These are phyloP conservation scores for Cutaneotrichosporon cyanovorans DNA, from an alignment of 1,284 basidiomycete species.

Conservation along the genomic window DNA sequence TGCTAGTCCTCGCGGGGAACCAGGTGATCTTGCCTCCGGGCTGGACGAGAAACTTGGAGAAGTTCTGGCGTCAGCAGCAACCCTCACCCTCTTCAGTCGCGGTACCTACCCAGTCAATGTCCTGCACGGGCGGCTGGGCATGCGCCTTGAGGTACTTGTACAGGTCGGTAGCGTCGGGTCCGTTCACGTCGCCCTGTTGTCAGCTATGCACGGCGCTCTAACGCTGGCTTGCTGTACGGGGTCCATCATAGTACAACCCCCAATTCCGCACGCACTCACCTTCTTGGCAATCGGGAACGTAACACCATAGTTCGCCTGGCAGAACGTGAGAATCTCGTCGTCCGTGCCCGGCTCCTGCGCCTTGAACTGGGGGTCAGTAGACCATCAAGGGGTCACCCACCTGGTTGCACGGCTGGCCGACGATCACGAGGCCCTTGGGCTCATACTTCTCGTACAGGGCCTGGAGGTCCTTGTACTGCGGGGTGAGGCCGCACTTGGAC, in stretches of 20 bases:
- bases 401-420: constrained; percentile 91
- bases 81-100: too few species aligned
- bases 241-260: not conserved
- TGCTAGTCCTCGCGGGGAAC: constrained; percentile 47
- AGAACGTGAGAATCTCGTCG: constrained; percentile 54
- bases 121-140: constrained; percentile 38
- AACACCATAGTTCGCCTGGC: constrained; percentile 67
- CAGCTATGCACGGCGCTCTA: not conserved
- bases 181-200: constrained; percentile 48
- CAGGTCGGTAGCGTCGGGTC: constrained; percentile 48
- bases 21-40: constrained; percentile 48
- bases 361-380: constrained; percentile 26
- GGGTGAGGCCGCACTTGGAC: constrained; percentile 59
- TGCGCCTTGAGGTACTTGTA: constrained; percentile 48
- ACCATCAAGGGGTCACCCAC: constrained; percentile 41
- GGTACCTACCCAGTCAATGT: constrained; percentile 42
- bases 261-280: too few species aligned
- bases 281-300: constrained; percentile 79
- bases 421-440: constrained; percentile 58
- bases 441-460: constrained; percentile 75
- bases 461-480: constrained; percentile 82
- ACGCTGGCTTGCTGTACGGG: too few species aligned
- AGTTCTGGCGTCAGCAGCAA: constrained; percentile 40
- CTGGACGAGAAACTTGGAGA: constrained; percentile 49
- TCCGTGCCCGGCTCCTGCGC: constrained; percentile 69